Evolutionary conservation across 2,329 filamentous ascomycete species (phyloP), one percentile per base, ranked within the genome.

Genomic region (Orbilia ellipsospora): DNA sequence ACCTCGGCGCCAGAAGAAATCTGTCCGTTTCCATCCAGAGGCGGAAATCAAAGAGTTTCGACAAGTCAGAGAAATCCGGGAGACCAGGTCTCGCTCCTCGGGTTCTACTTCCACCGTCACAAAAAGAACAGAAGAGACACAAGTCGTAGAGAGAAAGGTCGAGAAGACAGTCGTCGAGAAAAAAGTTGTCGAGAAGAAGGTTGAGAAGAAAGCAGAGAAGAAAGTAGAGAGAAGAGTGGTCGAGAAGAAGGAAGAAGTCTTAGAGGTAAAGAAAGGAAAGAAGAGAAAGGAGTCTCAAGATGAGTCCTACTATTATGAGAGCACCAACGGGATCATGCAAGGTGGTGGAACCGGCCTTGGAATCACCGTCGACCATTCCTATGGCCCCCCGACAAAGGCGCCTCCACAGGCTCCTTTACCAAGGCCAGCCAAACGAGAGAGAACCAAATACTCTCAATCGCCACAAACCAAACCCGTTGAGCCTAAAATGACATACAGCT

Each of bases 261-360:
- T 75, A 40, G 72, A 75, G 51, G 59, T 75, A 15, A 75, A 60
- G 59, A 68, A 75, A 42, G 72, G 72, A 31, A 75, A 68, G 54
- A 75, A 75, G 59, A 68, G 72, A 69, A 75, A 75, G 54, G 72
- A 75, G 50, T 54, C 57, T 15, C 64, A 75, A 54, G 72, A 75
- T 60, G 72, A 75, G 44, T 75, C 63, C 54, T 75, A 75, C 42
- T 67, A 69, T 20, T 69, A 63, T 36, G 64, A 75, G 45, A 59
- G 26, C 40, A 44, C 72, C 16, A 69, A 44, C 36, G 63, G 51
- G 16, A 68, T 75, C n/a, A 67, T 63, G 63, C 57, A 68, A 44
- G 60, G 54, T 44, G 72, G 72, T 45, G 26, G 36, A 48, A 64
- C 72, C n/a, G 72, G 72, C n/a, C 55, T 75, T 52, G 72, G 72